Base-by-base conservation (phyloP, 306 rosid genomes). In the Prunus salicina region DNA sequence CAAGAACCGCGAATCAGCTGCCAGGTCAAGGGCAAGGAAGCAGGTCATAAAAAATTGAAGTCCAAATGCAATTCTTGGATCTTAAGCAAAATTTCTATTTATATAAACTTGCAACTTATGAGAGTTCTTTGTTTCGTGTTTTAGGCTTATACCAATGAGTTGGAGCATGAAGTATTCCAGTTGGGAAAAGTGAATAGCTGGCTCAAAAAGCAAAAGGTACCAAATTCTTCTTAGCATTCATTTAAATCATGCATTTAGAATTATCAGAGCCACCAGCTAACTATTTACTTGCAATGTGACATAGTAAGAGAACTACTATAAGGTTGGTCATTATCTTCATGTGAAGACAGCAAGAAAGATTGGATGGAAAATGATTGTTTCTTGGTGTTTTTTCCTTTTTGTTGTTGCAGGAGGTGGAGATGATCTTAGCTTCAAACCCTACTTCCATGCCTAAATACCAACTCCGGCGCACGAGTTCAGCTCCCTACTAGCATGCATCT, bases 21-120 rank as follows among this genome's bases (percentile, higher is more conserved):
- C 93, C 12, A 86, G 87, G 83, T 89, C 93, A 22, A 89, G 91
- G 73, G 97, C 93, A 67, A 91, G 77, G 69, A 89, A 91, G 76
- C 93, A 89, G 91, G 93, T 89, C 60, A 73, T 73, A 25, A 38
- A 38, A 38, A 38, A 7, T 25, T 77, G 18, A 58, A 22, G 57
- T 61, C 34, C 19, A 14, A 14, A 63, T n/a, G 8, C 57, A 47
- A 32, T 15, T 55, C 53, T 25, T 13, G n/a, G 58, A 41, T 49
- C 51, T 15, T 30, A 63, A 25, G 2, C 71, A n/a, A 57, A 15
- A 28, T 38, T 34, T 56, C 13, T 51, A 12, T 28, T 12, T n/a
- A 34, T 38, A 72, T 38, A 27, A 71, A 38, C 53, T 13, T 72
- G 41, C 67, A 41, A 72, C 67, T 58, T 14, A 16, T 50, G 28